phyloP scores from a whole-genome alignment of 2,329 filamentous ascomycete genomes.

The Penicillium sp. region DNA sequence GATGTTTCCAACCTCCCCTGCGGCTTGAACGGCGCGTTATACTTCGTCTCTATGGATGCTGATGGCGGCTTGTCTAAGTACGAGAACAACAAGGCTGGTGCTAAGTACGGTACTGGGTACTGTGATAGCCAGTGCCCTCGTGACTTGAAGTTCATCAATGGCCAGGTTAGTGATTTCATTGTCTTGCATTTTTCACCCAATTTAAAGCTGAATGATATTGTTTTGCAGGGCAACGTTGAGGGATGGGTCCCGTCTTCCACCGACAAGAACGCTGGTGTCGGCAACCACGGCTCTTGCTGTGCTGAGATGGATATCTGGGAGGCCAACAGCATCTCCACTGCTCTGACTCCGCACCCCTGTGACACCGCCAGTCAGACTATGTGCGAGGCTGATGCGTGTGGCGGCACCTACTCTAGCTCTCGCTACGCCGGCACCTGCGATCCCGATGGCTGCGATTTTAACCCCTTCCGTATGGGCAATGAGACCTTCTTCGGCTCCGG shows the following conservation, averaged over 20 bases:
- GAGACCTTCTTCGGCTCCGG: conserved; percentile 63
- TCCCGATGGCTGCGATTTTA: conserved; percentile 71
- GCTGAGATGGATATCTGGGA: conserved; percentile 72
- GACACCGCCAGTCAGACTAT: conserved; percentile 50
- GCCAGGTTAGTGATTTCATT: conserved; percentile 29
- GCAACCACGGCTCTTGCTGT: conserved; percentile 63
- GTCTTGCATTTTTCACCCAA: neutral
- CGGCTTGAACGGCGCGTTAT: conserved; percentile 71
- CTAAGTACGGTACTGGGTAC: conserved; percentile 64
- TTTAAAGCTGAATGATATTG: neutral
- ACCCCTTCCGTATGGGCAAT: conserved; percentile 67
- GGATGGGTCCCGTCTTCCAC: conserved; percentile 54
- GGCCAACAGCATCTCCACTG: conserved; percentile 66
- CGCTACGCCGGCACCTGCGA: conserved; percentile 67
- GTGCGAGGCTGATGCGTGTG: conserved; percentile 56
- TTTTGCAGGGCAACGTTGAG: conserved; percentile 53
- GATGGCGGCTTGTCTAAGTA: conserved; percentile 60
- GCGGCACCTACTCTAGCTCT: conserved; percentile 53
- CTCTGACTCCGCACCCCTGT: conserved; percentile 68
- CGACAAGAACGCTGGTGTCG: conserved; percentile 57
- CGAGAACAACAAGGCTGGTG: conserved; percentile 58
- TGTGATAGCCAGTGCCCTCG: conserved; percentile 62
- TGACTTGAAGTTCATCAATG: conserved; percentile 50
- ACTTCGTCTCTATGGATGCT: conserved; percentile 62
- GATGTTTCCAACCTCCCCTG: conserved; percentile 69